Evolutionary conservation across 306 rosid species (phyloP).

Genomic region (Pyrus betulifolia): DNA sequence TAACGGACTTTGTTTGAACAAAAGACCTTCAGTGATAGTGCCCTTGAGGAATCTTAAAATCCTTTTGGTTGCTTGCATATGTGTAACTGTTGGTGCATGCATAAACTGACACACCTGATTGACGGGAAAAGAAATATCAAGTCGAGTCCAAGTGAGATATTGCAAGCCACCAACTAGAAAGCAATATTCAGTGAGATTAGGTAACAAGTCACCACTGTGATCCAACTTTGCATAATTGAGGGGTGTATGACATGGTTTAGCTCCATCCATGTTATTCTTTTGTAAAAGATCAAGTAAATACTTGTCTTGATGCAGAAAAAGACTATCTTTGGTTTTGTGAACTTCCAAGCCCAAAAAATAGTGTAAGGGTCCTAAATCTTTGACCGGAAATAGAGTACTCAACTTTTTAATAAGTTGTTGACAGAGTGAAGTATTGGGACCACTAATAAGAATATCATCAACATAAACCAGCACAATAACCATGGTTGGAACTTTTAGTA

Average conservation of each 20-base stretch:
- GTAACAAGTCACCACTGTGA: not conserved
- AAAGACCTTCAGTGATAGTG: not conserved
- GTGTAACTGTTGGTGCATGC: not conserved
- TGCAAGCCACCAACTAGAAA: not conserved
- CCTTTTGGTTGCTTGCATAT: not conserved
- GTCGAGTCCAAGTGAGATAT: not conserved
- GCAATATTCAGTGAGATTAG: not conserved
- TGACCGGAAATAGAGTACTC: no score
- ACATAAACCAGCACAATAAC: not conserved
- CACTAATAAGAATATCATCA: not conserved
- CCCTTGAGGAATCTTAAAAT: not conserved
- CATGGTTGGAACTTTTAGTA: fast-evolving
- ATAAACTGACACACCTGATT: not conserved
- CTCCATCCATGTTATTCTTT: no score
- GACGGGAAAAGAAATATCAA: not conserved
- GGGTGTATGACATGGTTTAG: not conserved
- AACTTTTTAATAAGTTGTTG: no score
- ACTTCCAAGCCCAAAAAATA: no score
- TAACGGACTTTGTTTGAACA: not conserved
- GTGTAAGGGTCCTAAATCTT: no score
- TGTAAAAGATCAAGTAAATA: no score
- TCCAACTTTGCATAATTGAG: no score
- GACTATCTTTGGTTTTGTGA: no score
- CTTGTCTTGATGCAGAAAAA: no score
- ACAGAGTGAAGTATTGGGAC: not conserved